These are phyloP conservation scores for Apiotrichum domesticum DNA, from an alignment of 1,284 basidiomycete species.

Conservation along the genomic window DNA sequence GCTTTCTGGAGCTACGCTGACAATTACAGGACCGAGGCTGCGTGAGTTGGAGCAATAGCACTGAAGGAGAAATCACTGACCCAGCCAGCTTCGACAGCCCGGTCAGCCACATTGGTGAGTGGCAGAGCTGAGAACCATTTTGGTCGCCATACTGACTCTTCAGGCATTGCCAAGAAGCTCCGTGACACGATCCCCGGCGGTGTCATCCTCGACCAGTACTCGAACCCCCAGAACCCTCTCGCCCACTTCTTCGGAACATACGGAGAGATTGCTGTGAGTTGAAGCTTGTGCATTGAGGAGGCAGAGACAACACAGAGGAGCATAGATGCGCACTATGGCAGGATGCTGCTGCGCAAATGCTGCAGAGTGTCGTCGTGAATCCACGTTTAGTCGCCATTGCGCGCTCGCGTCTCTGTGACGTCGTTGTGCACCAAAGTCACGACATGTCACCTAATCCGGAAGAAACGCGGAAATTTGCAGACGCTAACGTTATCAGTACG, in stretches of 20 bases:
- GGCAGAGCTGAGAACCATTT: too few relatives aligned
- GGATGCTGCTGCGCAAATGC: too few relatives aligned
- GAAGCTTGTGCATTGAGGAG: background rate
- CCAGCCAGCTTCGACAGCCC: constrained; percentile 51
- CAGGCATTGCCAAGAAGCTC: constrained; percentile 63
- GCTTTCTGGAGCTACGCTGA: constrained; percentile 4
- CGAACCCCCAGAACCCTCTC: constrained; percentile 68
- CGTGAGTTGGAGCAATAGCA: constrained; percentile 16
- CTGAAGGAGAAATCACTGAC: too few relatives aligned
- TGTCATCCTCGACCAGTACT: constrained; percentile 87
- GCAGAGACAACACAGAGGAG: background rate
- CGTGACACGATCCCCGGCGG: constrained; percentile 73
- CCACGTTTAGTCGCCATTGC: too few relatives aligned
- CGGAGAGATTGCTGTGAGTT: constrained; percentile 69
- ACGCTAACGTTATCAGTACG: constrained; percentile 27
- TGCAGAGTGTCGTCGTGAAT: too few relatives aligned
- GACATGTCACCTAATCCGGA: too few relatives aligned
- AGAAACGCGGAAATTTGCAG: too few relatives aligned
- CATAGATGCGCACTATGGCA: too few relatives aligned
- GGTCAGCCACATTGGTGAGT: constrained; percentile 75
- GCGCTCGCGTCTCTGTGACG: too few relatives aligned
- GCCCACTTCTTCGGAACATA: constrained; percentile 84
- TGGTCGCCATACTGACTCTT: too few relatives aligned
- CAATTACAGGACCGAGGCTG: constrained; percentile 34
- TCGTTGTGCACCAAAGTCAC: too few relatives aligned